A percentile compares a stretch with the other conserved stretches of the same genome.
Evolutionary conservation across 441 rosid species (phyloP).

Genomic region (Aquilaria agallochum): DNA sequence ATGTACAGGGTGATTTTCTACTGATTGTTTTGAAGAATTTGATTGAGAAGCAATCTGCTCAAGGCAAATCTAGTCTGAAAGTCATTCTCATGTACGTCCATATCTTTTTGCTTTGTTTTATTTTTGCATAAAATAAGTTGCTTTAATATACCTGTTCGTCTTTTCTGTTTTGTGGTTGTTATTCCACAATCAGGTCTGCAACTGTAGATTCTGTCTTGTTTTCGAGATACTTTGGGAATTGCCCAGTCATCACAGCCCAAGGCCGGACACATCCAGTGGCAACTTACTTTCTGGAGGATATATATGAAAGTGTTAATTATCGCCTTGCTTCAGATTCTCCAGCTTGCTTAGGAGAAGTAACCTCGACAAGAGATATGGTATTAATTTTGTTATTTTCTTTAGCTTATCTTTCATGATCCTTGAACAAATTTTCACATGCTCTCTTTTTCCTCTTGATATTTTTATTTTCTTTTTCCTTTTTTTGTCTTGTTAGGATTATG

Average conservation of each 20-base stretch:
- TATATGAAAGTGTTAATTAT: constrained; percentile 70
- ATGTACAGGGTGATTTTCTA: constrained; percentile 84
- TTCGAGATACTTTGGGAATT: constrained; percentile 81
- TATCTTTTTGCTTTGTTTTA: constrained; percentile 8
- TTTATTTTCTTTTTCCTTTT: too few species aligned
- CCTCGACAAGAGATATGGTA: constrained; percentile 58
- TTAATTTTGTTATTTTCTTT: background rate
- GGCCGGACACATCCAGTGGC: constrained; percentile 92
- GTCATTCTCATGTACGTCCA: constrained; percentile 82
- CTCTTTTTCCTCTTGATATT: too few species aligned
- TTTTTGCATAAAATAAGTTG: background rate
- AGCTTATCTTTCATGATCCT: too few species aligned
- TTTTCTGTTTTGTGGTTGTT: constrained; percentile 8
- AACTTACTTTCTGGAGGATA: constrained; percentile 78
- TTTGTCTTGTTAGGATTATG: too few species aligned
- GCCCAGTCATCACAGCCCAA: constrained; percentile 86
- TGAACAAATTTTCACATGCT: too few species aligned
- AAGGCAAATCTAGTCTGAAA: constrained; percentile 53
- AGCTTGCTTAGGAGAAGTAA: constrained; percentile 58
- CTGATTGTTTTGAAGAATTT: constrained; percentile 90
- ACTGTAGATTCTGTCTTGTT: constrained; percentile 88
- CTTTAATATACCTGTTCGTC: background rate
- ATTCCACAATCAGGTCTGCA: constrained; percentile 71
- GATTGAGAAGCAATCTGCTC: constrained; percentile 73
- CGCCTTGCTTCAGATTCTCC: constrained; percentile 84